phyloP scores from a whole-genome alignment of 371 early-diverging fungal genomes.

The Smittium culicis region DNA sequence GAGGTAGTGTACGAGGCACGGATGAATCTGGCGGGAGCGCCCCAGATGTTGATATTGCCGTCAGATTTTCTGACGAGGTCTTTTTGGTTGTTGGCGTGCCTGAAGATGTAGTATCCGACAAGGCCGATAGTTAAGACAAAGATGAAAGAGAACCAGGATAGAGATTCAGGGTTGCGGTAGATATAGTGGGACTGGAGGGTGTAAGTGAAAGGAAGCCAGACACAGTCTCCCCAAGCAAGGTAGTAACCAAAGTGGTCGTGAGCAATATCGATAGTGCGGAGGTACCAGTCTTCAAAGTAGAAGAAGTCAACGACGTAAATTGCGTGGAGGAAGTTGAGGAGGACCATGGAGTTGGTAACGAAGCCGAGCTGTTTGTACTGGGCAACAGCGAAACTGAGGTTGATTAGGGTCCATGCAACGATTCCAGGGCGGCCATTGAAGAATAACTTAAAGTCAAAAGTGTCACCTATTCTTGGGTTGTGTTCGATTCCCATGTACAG shows the following conservation, averaged over 20 bases:
- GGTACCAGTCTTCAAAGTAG: constrained; percentile 64
- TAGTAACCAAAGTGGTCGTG: constrained; percentile 87
- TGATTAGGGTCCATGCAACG: constrained; percentile 66
- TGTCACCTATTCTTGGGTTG: constrained; percentile 61
- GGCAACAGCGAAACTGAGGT: constrained; percentile 48
- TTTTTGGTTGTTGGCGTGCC: constrained; percentile 82
- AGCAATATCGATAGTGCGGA: constrained; percentile 51
- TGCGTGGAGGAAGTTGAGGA: constrained; percentile 60
- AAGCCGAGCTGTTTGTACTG: constrained; percentile 53
- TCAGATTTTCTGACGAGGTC: constrained; percentile 51
- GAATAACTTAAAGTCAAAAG: constrained; percentile 84
- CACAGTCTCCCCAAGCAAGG: constrained; percentile 69
- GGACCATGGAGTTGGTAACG: constrained; percentile 64
- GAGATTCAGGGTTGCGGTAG: constrained; percentile 44
- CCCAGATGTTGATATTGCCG: constrained; percentile 30
- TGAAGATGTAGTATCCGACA: constrained; percentile 67
- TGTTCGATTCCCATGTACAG: constrained; percentile 70
- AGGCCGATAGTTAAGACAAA: constrained; percentile 27
- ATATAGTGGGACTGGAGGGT: constrained; percentile 73
- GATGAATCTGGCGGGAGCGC: constrained; percentile 46
- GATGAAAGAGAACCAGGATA: constrained; percentile 13
- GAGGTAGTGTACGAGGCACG: constrained; percentile 47
- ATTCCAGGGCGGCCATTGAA: constrained; percentile 77
- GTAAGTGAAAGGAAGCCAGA: constrained; percentile 85
- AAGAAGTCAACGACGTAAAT: constrained; percentile 57